Evolutionary conservation across 495 filamentous ascomycete species (phyloP).

Genomic region (Podospora didyma): DNA sequence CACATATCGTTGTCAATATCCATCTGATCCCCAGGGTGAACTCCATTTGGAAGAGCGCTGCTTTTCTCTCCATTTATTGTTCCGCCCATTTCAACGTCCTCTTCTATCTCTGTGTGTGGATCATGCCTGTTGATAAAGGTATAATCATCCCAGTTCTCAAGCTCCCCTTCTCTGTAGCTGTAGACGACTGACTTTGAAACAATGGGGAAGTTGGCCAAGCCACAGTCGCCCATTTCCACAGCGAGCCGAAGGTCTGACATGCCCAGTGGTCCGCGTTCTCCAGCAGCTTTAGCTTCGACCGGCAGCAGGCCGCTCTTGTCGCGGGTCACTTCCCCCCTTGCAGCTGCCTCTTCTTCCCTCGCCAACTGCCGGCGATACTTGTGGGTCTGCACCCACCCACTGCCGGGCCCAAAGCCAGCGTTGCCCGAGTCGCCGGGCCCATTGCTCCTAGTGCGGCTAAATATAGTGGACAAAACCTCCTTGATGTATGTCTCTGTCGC

Average conservation of each 20-base stretch:
- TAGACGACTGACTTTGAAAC: constrained; percentile 67
- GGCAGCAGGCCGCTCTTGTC: constrained; percentile 74
- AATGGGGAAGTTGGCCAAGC: constrained; percentile 72
- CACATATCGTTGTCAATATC: constrained; percentile 61
- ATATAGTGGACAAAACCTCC: constrained; percentile 74
- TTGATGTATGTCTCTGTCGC: constrained; percentile 92
- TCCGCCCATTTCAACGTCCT: constrained; percentile 32
- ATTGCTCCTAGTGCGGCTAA: constrained; percentile 74
- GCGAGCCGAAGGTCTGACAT: constrained; percentile 77
- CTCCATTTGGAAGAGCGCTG: constrained; percentile 33
- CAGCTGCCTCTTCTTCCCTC: constrained; percentile 64
- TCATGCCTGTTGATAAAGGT: constrained; percentile 40
- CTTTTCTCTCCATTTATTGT: constrained; percentile 22
- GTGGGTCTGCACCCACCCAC: constrained; percentile 71
- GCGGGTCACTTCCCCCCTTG: constrained; percentile 60
- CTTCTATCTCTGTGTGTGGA: constrained; percentile 14
- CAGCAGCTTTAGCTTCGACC: constrained; percentile 66
- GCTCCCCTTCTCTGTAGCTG: constrained; percentile 70
- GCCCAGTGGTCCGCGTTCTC: constrained; percentile 60
- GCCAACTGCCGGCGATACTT: constrained; percentile 70
- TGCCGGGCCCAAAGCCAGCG: constrained; percentile 56
- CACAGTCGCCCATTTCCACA: constrained; percentile 67
- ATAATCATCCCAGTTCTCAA: constrained; percentile 58
- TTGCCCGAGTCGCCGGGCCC: constrained; percentile 57
- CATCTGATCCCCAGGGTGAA: constrained; percentile 48